Evolutionary conservation across 352 stramenopile genomes (phyloP), one percentile per base, ranked within the genome.

Genomic region (Globisporangium paddicum): DNA sequence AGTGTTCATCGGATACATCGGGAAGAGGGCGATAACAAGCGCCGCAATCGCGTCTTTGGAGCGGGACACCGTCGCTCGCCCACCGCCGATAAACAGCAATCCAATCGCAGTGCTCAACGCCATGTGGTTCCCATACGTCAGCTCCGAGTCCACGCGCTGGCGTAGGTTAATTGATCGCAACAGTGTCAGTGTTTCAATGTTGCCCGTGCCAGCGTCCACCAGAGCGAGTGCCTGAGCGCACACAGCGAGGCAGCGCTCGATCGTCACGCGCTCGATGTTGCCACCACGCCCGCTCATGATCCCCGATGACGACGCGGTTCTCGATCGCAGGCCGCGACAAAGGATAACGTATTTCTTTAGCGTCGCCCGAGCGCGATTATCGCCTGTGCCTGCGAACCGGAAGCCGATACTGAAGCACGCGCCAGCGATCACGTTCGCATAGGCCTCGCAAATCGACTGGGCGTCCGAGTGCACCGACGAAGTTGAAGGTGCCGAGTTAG

Each of bases 71-170:
- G 96, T 98, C 16, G 82, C 87, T 52, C 90, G 93, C 0, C 97
- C 97, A 37, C 95, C 95, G 26, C 96, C 96, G 5, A 99, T 62
- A 59, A 99, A 99, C 7, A 99, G 75, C 51, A 99, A 71, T 0
- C 96, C 97, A 28, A 99, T 98, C 23, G 96, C 89, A 72, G 96
- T 92, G 41, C 83, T 94, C 46, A 97, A 81, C 14, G 88, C 82
- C 93, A 98, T 98, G 73, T 99, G 96, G 35, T 93, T 97, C 8
- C 97, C 97, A 58, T 98, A 99, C 11, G 84, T 95, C 35, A 98
- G 86, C 49, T 90, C 80, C 3, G 68, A 58, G 41, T 95, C 83
- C 4, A 88, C 76, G n/a, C 79, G 79, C 62, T 93, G 84, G 2
- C 84, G 76, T 47, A 95, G 51, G 28, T 86, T 90, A 57, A 93